A percentile compares a stretch with the other conserved stretches of the same genome.
Evolutionary conservation across 345 rosid genomes (phyloP).

Genomic region (Noccaea caerulescens): DNA sequence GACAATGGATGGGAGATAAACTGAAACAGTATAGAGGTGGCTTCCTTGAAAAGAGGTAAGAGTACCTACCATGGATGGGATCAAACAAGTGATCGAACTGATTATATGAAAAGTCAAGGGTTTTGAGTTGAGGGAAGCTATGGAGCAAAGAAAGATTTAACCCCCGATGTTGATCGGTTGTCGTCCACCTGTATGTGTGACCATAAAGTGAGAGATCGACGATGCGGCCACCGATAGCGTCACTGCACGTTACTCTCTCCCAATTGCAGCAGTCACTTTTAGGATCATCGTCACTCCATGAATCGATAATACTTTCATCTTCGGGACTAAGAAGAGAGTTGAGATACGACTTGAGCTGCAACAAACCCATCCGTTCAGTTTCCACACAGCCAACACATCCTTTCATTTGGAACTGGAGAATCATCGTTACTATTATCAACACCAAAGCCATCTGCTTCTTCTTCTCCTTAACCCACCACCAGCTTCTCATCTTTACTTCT

Average conservation of each 20-base stretch:
- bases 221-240: not conserved
- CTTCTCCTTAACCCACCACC: not conserved
- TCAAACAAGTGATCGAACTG: not conserved
- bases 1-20: not conserved
- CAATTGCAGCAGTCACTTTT: conserved; percentile 10
- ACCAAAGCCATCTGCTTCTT: conserved; percentile 2
- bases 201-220: not conserved
- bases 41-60: not conserved
- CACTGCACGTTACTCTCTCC: conserved; percentile 15
- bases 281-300: conserved; percentile 13
- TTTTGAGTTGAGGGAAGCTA: conserved; percentile 11
- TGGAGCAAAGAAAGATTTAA: conserved; percentile 26
- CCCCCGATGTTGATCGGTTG: not conserved
- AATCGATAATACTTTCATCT: not conserved
- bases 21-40: not conserved
- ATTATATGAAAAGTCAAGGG: not conserved
- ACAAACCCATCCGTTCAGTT: conserved; percentile 12
- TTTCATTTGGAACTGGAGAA: not conserved
- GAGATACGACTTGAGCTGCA: conserved; percentile 15
- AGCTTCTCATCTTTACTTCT: not conserved
- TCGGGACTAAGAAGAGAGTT: not conserved
- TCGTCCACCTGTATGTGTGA: not conserved
- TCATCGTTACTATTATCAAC: not conserved
- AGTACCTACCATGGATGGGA: conserved; percentile 11
- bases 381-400: conserved; percentile 20